Evolutionary conservation across 2,329 filamentous ascomycete species (phyloP), one percentile per base, ranked within the genome.

Genomic region (Colletotrichum karsti): DNA sequence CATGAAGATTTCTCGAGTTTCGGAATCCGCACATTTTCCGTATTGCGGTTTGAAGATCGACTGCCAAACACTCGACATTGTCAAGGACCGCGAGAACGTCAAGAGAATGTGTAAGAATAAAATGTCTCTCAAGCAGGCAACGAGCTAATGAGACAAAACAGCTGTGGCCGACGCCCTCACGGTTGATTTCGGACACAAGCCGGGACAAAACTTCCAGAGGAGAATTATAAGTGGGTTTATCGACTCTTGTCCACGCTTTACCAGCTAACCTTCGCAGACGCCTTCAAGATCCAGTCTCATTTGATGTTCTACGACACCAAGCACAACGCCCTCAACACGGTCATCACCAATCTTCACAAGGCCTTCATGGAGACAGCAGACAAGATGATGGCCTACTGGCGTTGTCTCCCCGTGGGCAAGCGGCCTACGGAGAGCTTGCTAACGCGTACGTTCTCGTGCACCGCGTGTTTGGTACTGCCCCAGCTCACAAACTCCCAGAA

Each of bases 41-140:
- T 99, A 97, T 78, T 98, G 96, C 75, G 96, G 96, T 41, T 88
- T 89, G 44, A 78, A 89, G 15, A 94, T 99, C 72, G 84, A 97
- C 75, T 93, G 90, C 18, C 81, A 80, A 57, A 94, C 92, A 0
- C 82, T 99, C 28, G 90, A 94, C 69, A 87, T 98, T 53, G 86
- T 83, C 73, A 94, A 92, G 75, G 90, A 94, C 73, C 83, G 86
- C 50, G 85, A 88, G 33, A 83, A 86, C 54, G 79, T 79, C 70
- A 85, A 80, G 64, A 80, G 78, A 71, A 81, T 77, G 56, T 84
- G 84, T 92, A 8, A 42, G 84, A 74, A 85, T 75, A 46, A 69
- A n/a, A 7, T 2, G 15, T 33, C 10, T 39, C 3, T 13, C 18
- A 24, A 6, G 8, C 18, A 46, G 20, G 42, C 42, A 20, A 7